A percentile compares a stretch with the other conserved stretches of the same genome.
Evolutionary conservation across 1,284 basidiomycete species (phyloP).

Genomic region (Moniliophthora roreri): DNA sequence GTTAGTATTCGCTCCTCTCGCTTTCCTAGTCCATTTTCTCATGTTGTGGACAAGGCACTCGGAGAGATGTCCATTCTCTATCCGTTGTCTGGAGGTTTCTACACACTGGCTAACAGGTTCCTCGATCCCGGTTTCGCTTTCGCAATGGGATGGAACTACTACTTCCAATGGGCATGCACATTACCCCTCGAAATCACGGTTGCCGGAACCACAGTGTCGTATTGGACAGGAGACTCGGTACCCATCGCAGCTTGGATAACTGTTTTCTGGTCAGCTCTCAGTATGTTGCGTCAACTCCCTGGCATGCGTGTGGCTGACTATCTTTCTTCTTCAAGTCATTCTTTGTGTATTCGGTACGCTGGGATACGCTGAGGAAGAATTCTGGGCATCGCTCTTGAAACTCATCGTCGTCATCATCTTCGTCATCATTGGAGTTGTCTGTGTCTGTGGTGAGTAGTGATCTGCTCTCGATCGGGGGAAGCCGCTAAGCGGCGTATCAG

Average conservation of each 20-base stretch:
- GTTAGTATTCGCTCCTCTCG: constrained; percentile 19
- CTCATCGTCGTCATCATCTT: constrained; percentile 53
- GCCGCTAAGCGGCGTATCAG: constrained; percentile 43
- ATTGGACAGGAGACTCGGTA: constrained; percentile 34
- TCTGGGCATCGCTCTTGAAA: constrained; percentile 57
- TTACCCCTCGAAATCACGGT: constrained; percentile 45
- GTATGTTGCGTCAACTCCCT: constrained; percentile 22
- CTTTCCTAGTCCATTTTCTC: not conserved
- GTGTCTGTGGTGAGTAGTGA: not conserved
- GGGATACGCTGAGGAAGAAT: constrained; percentile 55
- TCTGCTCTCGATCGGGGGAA: constrained; percentile 21
- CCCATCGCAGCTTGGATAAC: constrained; percentile 47
- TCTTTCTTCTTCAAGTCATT: constrained; percentile 28
- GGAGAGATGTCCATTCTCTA: constrained; percentile 56
- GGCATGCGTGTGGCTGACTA: not conserved
- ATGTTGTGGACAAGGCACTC: constrained; percentile 27
- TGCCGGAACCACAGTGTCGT: constrained; percentile 42
- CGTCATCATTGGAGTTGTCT: constrained; percentile 48
- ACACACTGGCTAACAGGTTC: constrained; percentile 43
- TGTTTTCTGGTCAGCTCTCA: constrained; percentile 44
- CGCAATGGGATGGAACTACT: constrained; percentile 53
- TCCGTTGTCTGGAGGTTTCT: constrained; percentile 53
- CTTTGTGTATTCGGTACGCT: constrained; percentile 41
- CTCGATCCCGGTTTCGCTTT: constrained; percentile 54
- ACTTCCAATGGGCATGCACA: constrained; percentile 43